Evolutionary conservation across 495 filamentous ascomycete species (phyloP).

Genomic region (Penicillium samsonianum): DNA sequence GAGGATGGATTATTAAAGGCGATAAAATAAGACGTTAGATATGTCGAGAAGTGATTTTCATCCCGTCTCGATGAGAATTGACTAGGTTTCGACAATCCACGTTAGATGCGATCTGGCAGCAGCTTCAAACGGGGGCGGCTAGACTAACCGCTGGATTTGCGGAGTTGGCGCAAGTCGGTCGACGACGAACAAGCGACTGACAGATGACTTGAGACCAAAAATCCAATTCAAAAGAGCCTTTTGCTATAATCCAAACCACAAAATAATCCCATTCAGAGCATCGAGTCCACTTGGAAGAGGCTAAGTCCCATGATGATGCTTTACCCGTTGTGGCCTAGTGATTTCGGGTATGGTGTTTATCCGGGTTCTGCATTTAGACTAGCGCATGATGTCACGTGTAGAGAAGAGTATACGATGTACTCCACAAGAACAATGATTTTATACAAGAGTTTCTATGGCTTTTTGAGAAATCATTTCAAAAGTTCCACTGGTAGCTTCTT

Average conservation of each 20-base stretch:
- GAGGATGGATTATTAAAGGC: conserved; percentile 19
- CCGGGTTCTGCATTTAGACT: conserved; percentile 22
- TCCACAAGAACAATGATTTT: background rate
- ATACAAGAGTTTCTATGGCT: background rate
- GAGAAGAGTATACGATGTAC: background rate
- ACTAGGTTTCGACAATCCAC: conserved; percentile 14
- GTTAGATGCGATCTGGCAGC: conserved; percentile 41
- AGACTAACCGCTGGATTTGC: conserved; percentile 19
- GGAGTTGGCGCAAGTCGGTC: conserved; percentile 12
- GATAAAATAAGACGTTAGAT: conserved; percentile 18
- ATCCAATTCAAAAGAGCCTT: background rate
- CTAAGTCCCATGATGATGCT: conserved; percentile 38
- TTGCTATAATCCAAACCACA: conserved; percentile 5
- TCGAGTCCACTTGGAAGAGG: conserved; percentile 22
- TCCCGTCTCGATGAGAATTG: conserved; percentile 32
- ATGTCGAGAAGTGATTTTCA: conserved; percentile 31
- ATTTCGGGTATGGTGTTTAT: conserved; percentile 23
- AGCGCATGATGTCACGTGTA: conserved; percentile 17
- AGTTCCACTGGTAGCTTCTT: background rate
- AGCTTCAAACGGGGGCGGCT: conserved; percentile 27
- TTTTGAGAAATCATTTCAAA: background rate
- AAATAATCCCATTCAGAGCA: conserved; percentile 13
- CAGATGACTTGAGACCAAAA: conserved; percentile 2
- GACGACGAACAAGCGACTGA: conserved; percentile 8
- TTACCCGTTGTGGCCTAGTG: conserved; percentile 32